Percentiles rank a stretch among this genome's conserved stretches.
phyloP scores from a whole-genome alignment of 306 rosid species.

The Lathyrus sativus region DNA sequence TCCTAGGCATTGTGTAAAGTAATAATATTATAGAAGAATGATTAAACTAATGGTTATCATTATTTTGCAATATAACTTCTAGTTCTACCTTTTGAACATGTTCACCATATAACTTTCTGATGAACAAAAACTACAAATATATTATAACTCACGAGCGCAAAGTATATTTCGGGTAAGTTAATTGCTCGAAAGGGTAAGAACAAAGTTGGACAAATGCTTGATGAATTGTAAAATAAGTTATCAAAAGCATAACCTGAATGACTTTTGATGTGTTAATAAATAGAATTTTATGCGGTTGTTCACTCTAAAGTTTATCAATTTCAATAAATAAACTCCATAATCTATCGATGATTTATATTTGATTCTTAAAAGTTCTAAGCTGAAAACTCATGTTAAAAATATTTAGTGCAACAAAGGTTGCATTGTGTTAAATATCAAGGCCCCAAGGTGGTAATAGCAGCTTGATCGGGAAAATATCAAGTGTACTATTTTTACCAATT shows the following conservation, averaged over 20 bases:
- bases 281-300: too few relatives aligned
- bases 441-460: too few relatives aligned
- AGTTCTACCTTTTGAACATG: conserved; percentile 3
- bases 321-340: too few relatives aligned
- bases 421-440: too few relatives aligned
- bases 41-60: background rate
- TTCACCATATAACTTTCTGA: background rate
- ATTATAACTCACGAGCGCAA: background rate
- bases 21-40: background rate
- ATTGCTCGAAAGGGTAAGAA: conserved; percentile 6
- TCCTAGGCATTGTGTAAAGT: background rate
- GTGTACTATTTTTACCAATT: too few relatives aligned
- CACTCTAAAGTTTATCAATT: too few relatives aligned
- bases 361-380: too few relatives aligned
- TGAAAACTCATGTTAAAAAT: too few relatives aligned
- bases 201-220: background rate
- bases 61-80: background rate
- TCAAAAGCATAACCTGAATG: background rate
- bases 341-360: too few relatives aligned
- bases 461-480: too few relatives aligned
- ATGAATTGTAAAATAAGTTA: background rate
- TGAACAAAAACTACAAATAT: conserved; percentile 1
- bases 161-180: background rate
- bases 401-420: too few relatives aligned
- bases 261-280: too few relatives aligned